Conservation (phyloP, 192 early-diverging fungal genomes). For the Dimargaris xerosporica region DNA sequence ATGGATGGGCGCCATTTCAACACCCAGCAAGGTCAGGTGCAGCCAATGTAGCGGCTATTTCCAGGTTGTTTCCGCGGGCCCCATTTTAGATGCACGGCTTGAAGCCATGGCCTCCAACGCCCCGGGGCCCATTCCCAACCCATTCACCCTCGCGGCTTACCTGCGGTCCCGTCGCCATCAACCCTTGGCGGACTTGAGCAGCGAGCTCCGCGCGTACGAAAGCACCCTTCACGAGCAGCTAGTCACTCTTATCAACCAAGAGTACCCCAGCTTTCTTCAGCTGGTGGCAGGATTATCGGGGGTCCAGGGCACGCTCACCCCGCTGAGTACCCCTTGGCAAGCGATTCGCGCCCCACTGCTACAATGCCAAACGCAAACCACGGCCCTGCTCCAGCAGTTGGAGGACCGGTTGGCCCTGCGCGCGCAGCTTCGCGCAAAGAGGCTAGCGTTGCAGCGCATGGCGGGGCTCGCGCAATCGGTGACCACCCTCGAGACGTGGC, state of each 20-base stretch:
- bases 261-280: slow-evolving; percentile 9
- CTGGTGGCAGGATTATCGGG: neutral
- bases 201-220: slow-evolving; percentile 1
- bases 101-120: neutral
- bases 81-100: too few species aligned
- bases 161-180: neutral
- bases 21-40: too few species aligned
- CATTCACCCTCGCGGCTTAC: neutral
- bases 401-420: slow-evolving; percentile 5
- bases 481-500: neutral
- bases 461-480: neutral
- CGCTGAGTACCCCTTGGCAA: neutral
- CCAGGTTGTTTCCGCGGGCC: too few species aligned
- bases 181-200: neutral
- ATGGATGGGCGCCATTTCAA: too few species aligned
- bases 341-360: neutral
- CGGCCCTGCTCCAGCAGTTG: neutral
- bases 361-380: neutral
- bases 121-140: neutral
- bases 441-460: slow-evolving; percentile 8
- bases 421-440: neutral
- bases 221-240: neutral
- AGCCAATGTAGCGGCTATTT: too few species aligned
- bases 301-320: neutral
- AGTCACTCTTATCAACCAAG: slow-evolving; percentile 7